Evolutionary conservation across 2,329 filamentous ascomycete genomes (phyloP).

Genomic region (Sclerotinia spermophila): DNA sequence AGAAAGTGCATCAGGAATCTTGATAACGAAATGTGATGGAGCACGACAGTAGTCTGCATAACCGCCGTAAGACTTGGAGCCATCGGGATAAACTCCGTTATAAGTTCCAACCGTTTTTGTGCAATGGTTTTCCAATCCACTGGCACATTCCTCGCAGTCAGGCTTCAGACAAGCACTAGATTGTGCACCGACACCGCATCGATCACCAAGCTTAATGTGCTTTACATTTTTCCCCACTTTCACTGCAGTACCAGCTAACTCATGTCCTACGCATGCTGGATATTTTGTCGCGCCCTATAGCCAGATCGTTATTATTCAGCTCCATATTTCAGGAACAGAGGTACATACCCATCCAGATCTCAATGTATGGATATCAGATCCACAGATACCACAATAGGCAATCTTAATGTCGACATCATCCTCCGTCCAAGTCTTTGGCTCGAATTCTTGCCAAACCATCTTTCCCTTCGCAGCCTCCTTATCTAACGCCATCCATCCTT

Average conservation of each 20-base stretch:
- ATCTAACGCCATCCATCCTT: constrained; percentile 40
- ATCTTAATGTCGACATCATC: constrained; percentile 50
- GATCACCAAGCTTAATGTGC: constrained; percentile 50
- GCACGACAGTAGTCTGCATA: constrained; percentile 18
- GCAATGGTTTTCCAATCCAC: constrained; percentile 14
- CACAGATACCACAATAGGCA: constrained; percentile 50
- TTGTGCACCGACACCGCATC: constrained; percentile 52
- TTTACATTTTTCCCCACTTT: constrained; percentile 44
- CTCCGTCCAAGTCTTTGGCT: constrained; percentile 49
- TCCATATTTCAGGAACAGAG: constrained; percentile 25
- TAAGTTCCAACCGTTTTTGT: constrained; percentile 8
- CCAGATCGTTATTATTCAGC: not conserved
- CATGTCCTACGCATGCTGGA: constrained; percentile 48
- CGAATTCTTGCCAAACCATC: constrained; percentile 41
- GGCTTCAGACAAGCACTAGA: constrained; percentile 34
- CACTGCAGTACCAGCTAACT: constrained; percentile 47
- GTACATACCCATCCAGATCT: constrained; percentile 33
- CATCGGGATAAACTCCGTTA: constrained; percentile 14
- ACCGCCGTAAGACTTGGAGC: constrained; percentile 16
- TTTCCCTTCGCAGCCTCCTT: constrained; percentile 36
- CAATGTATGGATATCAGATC: constrained; percentile 38
- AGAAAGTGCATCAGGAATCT: constrained; percentile 16
- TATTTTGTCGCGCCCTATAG: constrained; percentile 11
- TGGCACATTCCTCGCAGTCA: constrained; percentile 20
- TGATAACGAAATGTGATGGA: constrained; percentile 16